Evolutionary conservation across 441 rosid genomes (phyloP), one percentile per base, ranked within the genome.

Genomic region (Erysimum pusillum): DNA sequence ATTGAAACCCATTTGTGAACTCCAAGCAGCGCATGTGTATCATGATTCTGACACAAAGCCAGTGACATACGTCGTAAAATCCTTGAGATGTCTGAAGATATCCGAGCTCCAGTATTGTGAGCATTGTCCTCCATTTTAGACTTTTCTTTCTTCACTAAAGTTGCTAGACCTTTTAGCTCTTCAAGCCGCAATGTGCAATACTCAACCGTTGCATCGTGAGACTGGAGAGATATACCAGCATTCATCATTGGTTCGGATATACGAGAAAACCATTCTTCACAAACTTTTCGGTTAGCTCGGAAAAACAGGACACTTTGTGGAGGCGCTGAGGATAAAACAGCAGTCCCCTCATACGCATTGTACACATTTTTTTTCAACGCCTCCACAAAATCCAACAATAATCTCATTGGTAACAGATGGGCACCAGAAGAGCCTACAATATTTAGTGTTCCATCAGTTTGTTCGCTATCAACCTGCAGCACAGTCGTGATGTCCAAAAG

Each of bases 261-360:
- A 67, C 97, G 97, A 85, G 98, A 96, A 87, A 96, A 96, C 99
- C 99, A 93, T 83, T 93, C 99, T 86, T 88, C 98, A 59, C 99
- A 96, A 45, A 96, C 99, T 85, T 96, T 96, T 81, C 84, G 88
- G 83, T 96, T 96, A 72, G 99, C 94, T 60, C 98, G 91, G 75
- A 96, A 96, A 83, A 89, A 96, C 77, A 93, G 75, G 69, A 88
- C 87, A 87, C 97, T 96, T 76, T 89, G 97, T 56, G 89, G 92
- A 75, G 85, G 82, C 73, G 84, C 86, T 45, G 92, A 83, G 58
- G 90, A 92, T 80, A 93, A 86, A 81, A 91, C 89, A 12, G 94
- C 92, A 78, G 99, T 89, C 67, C 98, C 99, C 80, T 90, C 97
- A 70, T 93, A 96, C 48, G 98, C 99, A 81, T 93, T 96, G 83